phyloP scores from a whole-genome alignment of 441 rosid species.

The Melastoma candidum region DNA sequence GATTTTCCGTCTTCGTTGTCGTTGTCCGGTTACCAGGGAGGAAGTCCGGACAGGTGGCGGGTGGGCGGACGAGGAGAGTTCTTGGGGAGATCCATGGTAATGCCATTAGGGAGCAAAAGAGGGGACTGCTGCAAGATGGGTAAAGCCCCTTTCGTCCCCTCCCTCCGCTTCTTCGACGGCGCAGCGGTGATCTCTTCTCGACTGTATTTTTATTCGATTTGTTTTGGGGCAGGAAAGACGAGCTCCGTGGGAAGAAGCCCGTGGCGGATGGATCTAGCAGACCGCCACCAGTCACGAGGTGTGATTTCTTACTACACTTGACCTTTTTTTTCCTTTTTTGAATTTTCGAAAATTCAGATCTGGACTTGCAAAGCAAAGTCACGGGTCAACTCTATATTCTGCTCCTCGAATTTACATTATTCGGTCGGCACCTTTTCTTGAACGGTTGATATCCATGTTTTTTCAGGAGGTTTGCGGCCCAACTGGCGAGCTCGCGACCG shows the following conservation, averaged over 20 bases:
- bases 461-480: constrained; percentile 15
- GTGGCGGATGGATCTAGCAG: neutral
- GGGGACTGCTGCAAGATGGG: constrained; percentile 23
- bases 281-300: neutral
- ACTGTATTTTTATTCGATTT: no score
- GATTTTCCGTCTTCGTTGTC: no score
- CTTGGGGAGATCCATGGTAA: constrained; percentile 49
- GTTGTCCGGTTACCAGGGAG: constrained; percentile 10
- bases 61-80: constrained; percentile 52
- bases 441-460: neutral
- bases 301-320: neutral
- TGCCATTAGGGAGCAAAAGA: constrained; percentile 32
- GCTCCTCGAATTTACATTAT: no score
- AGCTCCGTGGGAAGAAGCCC: constrained; percentile 21
- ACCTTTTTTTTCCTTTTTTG: constrained; percentile 7
- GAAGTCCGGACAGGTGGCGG: constrained; percentile 40
- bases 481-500: constrained; percentile 11
- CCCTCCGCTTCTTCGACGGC: no score
- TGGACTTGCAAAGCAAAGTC: constrained; percentile 1
- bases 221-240: no score
- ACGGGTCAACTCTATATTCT: constrained; percentile 12
- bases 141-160: no score
- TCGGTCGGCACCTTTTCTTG: no score
- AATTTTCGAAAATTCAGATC: constrained; percentile 7
- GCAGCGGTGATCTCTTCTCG: no score